These are phyloP conservation scores for Trichoderma reesei DNA, from an alignment of 495 filamentous ascomycete species.

Conservation along the genomic window DNA sequence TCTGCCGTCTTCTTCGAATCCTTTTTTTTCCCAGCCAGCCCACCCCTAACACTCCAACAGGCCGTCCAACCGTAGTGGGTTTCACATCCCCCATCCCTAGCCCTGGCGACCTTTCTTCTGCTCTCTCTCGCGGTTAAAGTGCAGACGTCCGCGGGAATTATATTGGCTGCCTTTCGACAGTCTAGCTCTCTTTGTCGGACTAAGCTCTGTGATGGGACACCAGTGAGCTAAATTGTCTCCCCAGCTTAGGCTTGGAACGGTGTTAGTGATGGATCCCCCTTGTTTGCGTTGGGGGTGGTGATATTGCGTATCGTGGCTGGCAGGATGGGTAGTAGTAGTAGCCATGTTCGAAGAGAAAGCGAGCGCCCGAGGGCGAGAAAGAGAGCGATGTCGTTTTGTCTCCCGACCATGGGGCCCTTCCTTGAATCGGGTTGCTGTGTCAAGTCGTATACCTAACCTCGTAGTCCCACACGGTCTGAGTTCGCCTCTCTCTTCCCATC, in stretches of 20 bases:
- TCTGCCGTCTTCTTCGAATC: too few relatives aligned
- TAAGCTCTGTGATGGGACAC: not conserved
- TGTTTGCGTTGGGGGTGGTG: slow-evolving; percentile 3
- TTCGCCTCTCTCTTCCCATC: not conserved
- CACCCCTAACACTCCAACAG: too few relatives aligned
- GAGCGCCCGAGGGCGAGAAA: not conserved
- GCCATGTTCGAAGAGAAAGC: too few relatives aligned
- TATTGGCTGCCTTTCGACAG: not conserved
- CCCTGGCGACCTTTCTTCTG: not conserved
- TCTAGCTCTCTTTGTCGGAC: not conserved
- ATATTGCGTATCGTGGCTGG: not conserved
- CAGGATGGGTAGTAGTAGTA: not conserved
- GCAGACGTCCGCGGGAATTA: not conserved
- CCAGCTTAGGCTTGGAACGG: not conserved
- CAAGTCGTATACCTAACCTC: too few relatives aligned
- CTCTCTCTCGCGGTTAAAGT: slow-evolving; percentile 3
- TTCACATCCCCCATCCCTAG: not conserved
- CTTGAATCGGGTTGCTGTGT: too few relatives aligned
- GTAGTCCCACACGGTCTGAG: too few relatives aligned
- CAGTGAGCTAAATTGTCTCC: not conserved
- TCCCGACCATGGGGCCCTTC: too few relatives aligned
- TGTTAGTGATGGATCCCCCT: not conserved
- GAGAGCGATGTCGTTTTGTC: not conserved
- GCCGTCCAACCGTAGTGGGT: slow-evolving; percentile 2
- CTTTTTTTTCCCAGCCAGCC: too few relatives aligned